phyloP scores from a whole-genome alignment of 805 yeast species.

The Metschnikowia gelsemii region DNA sequence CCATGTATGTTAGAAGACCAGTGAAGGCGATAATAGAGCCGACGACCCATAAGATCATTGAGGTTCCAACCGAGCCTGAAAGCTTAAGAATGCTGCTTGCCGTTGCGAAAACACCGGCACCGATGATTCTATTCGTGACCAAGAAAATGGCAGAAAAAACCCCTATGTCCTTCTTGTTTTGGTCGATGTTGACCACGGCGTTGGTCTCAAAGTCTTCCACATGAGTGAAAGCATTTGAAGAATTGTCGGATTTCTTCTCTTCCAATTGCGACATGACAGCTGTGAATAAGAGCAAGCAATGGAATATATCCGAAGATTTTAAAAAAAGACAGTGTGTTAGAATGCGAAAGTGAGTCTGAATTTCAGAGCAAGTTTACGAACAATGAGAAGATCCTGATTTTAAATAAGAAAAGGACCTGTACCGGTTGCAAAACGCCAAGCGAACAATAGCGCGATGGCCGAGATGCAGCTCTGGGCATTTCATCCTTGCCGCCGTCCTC shows the following conservation, averaged over 20 bases:
- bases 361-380: background rate
- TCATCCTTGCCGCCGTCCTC: background rate
- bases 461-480: conserved; percentile 3
- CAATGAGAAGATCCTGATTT: conserved; percentile 1
- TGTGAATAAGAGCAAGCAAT: background rate
- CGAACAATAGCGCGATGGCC: conserved; percentile 5
- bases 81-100: conserved; percentile 23
- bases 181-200: conserved; percentile 38
- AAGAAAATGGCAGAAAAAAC: conserved; percentile 37
- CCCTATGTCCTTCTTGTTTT: conserved; percentile 47
- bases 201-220: conserved; percentile 18
- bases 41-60: conserved; percentile 70
- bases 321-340: background rate
- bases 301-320: background rate
- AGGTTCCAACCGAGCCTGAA: conserved; percentile 69
- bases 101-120: conserved; percentile 24
- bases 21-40: conserved; percentile 66
- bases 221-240: conserved; percentile 8
- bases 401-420: conserved; percentile 5
- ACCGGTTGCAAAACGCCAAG: conserved; percentile 13
- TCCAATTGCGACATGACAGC: conserved; percentile 14
- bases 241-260: conserved; percentile 15
- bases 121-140: conserved; percentile 23
- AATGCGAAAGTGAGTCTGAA: background rate
- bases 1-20: conserved; percentile 62